A percentile compares a stretch with the other conserved stretches of the same genome.
These are phyloP conservation scores for Haplosporangium sp. DNA, from an alignment of 371 early-diverging fungal species.

Conservation along the genomic window DNA sequence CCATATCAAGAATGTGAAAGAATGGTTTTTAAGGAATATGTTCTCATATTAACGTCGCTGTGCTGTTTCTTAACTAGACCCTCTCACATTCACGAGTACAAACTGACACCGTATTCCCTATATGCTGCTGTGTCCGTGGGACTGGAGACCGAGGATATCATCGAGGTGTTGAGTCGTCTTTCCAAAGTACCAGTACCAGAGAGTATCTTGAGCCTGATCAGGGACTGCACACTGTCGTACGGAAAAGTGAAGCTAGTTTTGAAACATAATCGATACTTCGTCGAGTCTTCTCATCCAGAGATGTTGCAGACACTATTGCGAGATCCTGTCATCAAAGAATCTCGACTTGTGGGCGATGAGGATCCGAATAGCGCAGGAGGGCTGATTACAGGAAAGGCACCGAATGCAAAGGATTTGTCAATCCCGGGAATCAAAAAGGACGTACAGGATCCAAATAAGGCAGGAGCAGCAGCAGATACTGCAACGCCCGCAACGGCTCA, in stretches of 20 bases:
- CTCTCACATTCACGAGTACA: constrained; percentile 97
- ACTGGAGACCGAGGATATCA: constrained; percentile 95
- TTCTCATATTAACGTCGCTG: neutral
- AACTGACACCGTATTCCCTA: constrained; percentile 96
- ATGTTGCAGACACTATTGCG: constrained; percentile 87
- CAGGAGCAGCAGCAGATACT: constrained; percentile 38
- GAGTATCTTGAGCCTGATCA: constrained; percentile 89
- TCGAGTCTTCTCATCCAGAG: constrained; percentile 91
- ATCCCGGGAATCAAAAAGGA: constrained; percentile 68
- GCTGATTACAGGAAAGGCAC: constrained; percentile 59
- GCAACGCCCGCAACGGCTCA: constrained; percentile 14
- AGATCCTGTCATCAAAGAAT: constrained; percentile 81
- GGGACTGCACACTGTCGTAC: constrained; percentile 91
- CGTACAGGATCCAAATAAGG: constrained; percentile 43
- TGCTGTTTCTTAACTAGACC: constrained; percentile 73
- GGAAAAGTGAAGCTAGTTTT: constrained; percentile 99
- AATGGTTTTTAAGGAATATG: neutral
- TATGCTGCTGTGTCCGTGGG: constrained; percentile 99
- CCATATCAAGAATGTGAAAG: neutral
- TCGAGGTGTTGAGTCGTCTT: constrained; percentile 91
- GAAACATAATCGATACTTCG: constrained; percentile 94
- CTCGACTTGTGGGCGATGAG: constrained; percentile 66
- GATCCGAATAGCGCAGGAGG: constrained; percentile 26
- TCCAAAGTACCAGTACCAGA: constrained; percentile 93
- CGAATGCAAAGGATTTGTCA: constrained; percentile 69